Evolutionary conservation across 768 basidiomycete genomes (phyloP), one percentile per base, ranked within the genome.

Genomic region (Lactarius psammicola): DNA sequence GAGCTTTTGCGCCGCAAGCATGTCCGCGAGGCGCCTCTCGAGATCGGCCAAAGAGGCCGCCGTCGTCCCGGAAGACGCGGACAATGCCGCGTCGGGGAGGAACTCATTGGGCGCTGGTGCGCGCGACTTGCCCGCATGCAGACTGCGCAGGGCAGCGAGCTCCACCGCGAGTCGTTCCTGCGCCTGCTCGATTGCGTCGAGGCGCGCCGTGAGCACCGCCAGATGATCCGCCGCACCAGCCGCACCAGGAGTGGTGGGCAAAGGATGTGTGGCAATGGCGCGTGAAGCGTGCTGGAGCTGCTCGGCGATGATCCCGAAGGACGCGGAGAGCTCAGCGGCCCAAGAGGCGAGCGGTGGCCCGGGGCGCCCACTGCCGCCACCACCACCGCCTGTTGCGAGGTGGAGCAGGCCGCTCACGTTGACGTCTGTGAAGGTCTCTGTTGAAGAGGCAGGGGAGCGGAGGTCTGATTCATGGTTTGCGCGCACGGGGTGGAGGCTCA

Each of bases 281-380:
- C 77, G 77, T 15, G 77, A 77, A n/a, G 80, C 77, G 1, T 75
- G 75, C n/a, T 73, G 71, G 60, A 80, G 79, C 71, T 80, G 78
- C 31, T 76, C 74, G 4, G 79, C 78, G 70, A 80, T 78, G 30
- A 76, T 72, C 15, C 74, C 72, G 56, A 80, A 78, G 31, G 79
- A 79, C 23, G 75, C 67, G 0, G 79, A 76, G 38, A 80, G 71
- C 11, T 60, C 54, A 17, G 54, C 26, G 15, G 56, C 17, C 63
- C 63, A 64, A 1, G 63, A 17, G 30, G 42, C 34, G n/a, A 20
- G 38, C 38, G 18, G n/a, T 20, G 30, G 26, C 4, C 26, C 13
- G 3, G 33, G n/a, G 36, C 7, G 40, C 11, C 7, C 10, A 17
- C 13, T 42, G 36, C 38, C 18, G 20, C 20, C n/a, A 20, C 42